Evolutionary conservation across 2,329 filamentous ascomycete genomes (phyloP), one percentile per base, ranked within the genome.

Genomic region (Botrytis deweyae): DNA sequence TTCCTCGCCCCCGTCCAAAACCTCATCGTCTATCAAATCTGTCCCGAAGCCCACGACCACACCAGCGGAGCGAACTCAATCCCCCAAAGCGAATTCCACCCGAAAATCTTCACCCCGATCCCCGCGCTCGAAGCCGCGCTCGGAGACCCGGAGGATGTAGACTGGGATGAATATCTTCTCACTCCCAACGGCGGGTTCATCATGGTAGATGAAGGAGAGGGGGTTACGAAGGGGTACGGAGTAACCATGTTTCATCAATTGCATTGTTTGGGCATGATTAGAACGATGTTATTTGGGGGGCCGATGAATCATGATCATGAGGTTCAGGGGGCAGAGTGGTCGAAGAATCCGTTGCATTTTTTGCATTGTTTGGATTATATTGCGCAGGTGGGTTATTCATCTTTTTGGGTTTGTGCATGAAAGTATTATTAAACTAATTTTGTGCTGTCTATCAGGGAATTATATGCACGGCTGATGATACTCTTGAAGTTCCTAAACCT

Each of bases 191-290:
- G 61, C 36, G 61, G 61, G 1, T 63, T 63, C 1, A 63, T 63
- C 6, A 63, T 63, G 25, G 61, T 63, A 3, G 61, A 63, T 4
- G 61, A 63, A 42, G 61, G 61, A n/a, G 38, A 63, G 4, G 61
- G 61, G 38, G 61, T 63, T 18, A n/a, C 25, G 25, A 63, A 63
- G 38, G 61, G 61, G n/a, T 63, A 63, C 4, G 61, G 61, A 25
- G 61, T 63, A 7, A 63, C 61, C 14, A 63, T 63, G 61, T 63
- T 63, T 63, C 61, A 63, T 63, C 36, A 63, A 40, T n/a, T 63
- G 36, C 61, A 63, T 63, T 63, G 61, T 42, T 25, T 63, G 36
- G 61, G 61, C 9, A 63, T 63, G 61, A 63, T 63, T 7, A 63
- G 61, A 14, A 63, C 61, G 2, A 63, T 63, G 36, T 42, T 63